Conservation (phyloP, 2,329 filamentous ascomycete species). For the Colletotrichum tamarilloi region DNA sequence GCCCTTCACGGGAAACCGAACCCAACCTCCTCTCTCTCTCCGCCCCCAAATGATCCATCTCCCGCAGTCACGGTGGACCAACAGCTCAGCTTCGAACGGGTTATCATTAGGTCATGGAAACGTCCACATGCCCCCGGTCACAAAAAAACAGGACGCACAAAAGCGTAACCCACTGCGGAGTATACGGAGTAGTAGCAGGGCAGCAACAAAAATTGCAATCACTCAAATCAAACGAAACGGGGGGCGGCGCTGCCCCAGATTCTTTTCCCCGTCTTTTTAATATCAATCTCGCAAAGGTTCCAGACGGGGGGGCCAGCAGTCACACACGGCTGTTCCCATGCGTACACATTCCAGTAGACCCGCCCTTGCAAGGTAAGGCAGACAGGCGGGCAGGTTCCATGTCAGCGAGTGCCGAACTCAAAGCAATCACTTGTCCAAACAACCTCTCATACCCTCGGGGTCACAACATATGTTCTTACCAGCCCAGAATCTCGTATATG, state of each 20-base stretch:
- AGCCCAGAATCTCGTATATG: background rate
- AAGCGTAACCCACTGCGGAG: background rate
- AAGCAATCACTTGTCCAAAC: background rate
- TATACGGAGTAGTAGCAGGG: background rate
- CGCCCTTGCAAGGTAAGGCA: background rate
- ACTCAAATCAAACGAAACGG: slow-evolving; percentile 4
- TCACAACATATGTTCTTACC: background rate
- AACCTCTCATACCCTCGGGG: background rate
- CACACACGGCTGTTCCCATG: background rate
- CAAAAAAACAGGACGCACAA: background rate
- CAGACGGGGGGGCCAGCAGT: background rate
- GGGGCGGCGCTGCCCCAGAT: slow-evolving; percentile 9
- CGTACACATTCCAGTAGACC: background rate
- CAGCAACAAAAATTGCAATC: background rate
- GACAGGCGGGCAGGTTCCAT: background rate
- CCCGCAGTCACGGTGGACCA: background rate
- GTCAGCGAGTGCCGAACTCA: background rate
- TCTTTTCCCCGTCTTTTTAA: background rate
- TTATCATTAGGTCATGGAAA: background rate
- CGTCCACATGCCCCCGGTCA: background rate
- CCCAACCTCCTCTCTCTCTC: background rate
- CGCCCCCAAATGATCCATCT: background rate
- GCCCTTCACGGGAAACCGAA: background rate
- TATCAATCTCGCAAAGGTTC: background rate
- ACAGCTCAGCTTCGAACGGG: background rate